Evolutionary conservation across 345 rosid species (phyloP).

Genomic region (Lagerstroemia speciosa): DNA sequence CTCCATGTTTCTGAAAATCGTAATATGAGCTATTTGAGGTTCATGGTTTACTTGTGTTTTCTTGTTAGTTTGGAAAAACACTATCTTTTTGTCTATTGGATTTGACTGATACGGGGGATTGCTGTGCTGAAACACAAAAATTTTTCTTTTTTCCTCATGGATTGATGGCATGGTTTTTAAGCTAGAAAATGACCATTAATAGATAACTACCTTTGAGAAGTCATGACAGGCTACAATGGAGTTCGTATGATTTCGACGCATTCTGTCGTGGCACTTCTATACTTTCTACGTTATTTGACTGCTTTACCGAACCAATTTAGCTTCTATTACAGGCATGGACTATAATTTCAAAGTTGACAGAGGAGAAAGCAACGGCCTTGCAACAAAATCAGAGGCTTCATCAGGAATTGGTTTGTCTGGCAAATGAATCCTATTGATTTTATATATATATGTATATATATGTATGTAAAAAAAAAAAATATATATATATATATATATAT

Average conservation of each 20-base stretch:
- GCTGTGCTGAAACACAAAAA: neutral
- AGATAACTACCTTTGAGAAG: neutral
- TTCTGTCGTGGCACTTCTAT: neutral
- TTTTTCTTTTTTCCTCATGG: neutral
- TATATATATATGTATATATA: too few relatives aligned
- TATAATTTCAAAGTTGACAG: slow-evolving; percentile 59
- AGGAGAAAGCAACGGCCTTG: slow-evolving; percentile 58
- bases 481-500: too few relatives aligned
- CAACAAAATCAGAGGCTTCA: slow-evolving; percentile 50
- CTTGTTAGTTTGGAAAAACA: neutral
- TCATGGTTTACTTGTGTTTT: neutral
- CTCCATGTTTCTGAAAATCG: neutral
- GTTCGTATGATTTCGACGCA: neutral
- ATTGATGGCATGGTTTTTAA: neutral
- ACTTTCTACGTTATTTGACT: neutral
- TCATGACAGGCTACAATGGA: neutral
- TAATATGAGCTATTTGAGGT: neutral
- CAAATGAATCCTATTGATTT: neutral
- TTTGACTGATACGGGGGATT: neutral
- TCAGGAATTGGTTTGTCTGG: slow-evolving; percentile 53
- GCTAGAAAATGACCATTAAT: neutral
- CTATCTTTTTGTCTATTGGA: neutral
- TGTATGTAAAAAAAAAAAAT: too few relatives aligned
- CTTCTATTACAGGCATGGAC: slow-evolving; percentile 53
- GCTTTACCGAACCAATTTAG: neutral